These are phyloP conservation scores for Colletotrichum cereale DNA, from an alignment of 2,329 filamentous ascomycete genomes.

Conservation along the genomic window DNA sequence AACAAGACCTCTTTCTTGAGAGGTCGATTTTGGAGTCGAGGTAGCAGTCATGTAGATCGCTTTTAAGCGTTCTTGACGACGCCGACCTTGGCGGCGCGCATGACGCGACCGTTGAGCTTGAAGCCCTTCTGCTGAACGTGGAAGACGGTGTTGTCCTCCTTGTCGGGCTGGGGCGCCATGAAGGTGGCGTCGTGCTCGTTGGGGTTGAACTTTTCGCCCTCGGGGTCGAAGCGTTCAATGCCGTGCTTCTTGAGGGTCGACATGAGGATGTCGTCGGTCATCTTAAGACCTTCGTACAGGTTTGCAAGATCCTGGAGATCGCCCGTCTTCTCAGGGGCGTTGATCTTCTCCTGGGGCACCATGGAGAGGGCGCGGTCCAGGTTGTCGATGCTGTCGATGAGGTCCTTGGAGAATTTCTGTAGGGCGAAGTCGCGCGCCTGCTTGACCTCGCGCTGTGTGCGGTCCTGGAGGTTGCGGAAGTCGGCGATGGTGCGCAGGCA, in stretches of 20 bases:
- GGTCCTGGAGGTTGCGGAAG: slow-evolving; percentile 97
- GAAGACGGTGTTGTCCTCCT: slow-evolving; percentile 92
- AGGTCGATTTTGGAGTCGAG: background rate
- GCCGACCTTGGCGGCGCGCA: slow-evolving; percentile 95
- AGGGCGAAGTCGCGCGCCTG: slow-evolving; percentile 92
- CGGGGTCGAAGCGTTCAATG: slow-evolving; percentile 87
- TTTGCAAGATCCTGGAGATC: slow-evolving; percentile 79
- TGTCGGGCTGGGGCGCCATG: slow-evolving; percentile 87
- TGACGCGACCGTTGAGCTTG: slow-evolving; percentile 87
- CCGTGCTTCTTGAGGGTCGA: slow-evolving; percentile 93
- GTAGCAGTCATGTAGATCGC: background rate
- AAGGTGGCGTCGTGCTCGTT: slow-evolving; percentile 98
- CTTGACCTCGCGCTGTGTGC: slow-evolving; percentile 91
- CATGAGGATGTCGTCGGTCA: slow-evolving; percentile 93
- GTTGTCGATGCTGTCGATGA: slow-evolving; percentile 96
- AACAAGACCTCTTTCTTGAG: background rate
- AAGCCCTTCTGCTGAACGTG: slow-evolving; percentile 96
- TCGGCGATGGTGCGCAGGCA: slow-evolving; percentile 95
- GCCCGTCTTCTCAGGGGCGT: slow-evolving; percentile 58
- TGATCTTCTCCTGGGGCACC: slow-evolving; percentile 81
- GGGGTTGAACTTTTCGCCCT: slow-evolving; percentile 91
- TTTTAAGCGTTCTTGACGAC: slow-evolving; percentile 84
- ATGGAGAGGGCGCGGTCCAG: slow-evolving; percentile 90
- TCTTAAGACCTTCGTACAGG: slow-evolving; percentile 90
- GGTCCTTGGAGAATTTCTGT: slow-evolving; percentile 93